Conservation (phyloP, 139 green algal genomes). For the Tetraselmis chui region DNA sequence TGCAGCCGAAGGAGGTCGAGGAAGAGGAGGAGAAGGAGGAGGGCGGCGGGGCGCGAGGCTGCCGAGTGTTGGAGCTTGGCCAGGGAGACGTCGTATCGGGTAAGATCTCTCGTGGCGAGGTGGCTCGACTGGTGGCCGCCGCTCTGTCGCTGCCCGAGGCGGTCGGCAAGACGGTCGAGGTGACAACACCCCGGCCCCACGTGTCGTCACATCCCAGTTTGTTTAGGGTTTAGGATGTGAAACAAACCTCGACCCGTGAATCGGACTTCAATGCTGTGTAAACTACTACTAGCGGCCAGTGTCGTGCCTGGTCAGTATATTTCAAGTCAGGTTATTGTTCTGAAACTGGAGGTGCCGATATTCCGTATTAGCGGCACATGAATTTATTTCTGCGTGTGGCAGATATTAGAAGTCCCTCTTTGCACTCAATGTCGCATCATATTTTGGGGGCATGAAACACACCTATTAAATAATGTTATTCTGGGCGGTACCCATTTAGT, state of each 20-base stretch:
- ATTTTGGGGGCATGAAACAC: too few species aligned
- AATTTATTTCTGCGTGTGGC: too few species aligned
- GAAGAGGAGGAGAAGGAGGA: background rate
- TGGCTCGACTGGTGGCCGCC: constrained; percentile 40
- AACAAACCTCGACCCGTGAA: too few species aligned
- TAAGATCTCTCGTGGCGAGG: constrained; percentile 49
- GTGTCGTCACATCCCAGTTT: background rate
- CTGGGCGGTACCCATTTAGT: too few species aligned
- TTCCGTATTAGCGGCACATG: too few species aligned
- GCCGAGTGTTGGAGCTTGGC: background rate
- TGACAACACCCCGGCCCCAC: constrained; percentile 15
- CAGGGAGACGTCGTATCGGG: constrained; percentile 64
- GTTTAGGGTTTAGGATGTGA: background rate
- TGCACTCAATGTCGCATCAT: too few species aligned
- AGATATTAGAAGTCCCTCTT: too few species aligned
- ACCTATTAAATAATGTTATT: too few species aligned
- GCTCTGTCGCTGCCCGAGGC: constrained; percentile 42
- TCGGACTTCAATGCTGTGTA: background rate
- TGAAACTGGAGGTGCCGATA: background rate
- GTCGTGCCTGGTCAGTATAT: background rate
- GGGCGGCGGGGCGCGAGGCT: background rate
- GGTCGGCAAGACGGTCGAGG: constrained; percentile 70
- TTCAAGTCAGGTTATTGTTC: background rate
- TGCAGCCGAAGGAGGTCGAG: too few species aligned
- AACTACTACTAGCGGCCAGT: too few species aligned